Base-by-base conservation (phyloP, 1,284 basidiomycete genomes). In the Ustilago esculenta region DNA sequence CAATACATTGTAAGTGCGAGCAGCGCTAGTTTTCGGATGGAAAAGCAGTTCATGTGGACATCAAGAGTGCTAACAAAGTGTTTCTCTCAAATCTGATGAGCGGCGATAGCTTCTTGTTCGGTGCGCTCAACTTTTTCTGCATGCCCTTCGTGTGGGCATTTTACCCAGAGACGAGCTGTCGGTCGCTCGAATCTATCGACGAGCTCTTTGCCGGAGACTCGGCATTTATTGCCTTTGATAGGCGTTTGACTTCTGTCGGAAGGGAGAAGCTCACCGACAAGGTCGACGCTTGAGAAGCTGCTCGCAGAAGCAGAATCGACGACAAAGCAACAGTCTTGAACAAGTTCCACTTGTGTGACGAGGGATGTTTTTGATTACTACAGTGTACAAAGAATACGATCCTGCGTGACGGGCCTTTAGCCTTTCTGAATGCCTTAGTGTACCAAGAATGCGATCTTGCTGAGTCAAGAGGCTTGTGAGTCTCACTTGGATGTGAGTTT, bases 1-100 rank as follows among this genome's bases (percentile, higher is more conserved):
- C 40, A 64, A 64, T 25, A 64, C 60, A 0, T 64, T 64, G 58
- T 61, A 54, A 61, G 58, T 54, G n/a, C n/a, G n/a, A n/a, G n/a
- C n/a, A n/a, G n/a, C n/a, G n/a, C n/a, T n/a, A n/a, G n/a, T n/a
- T n/a, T n/a, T n/a, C n/a, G n/a, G n/a, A n/a, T n/a, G n/a, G n/a
- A n/a, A n/a, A n/a, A n/a, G n/a, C n/a, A n/a, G n/a, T n/a, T n/a
- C n/a, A n/a, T n/a, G n/a, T n/a, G n/a, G n/a, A n/a, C n/a, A n/a
- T n/a, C n/a, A n/a, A n/a, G n/a, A n/a, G n/a, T n/a, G n/a, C n/a
- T n/a, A n/a, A n/a, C n/a, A n/a, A n/a, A n/a, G n/a, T n/a, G n/a
- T n/a, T n/a, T n/a, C n/a, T n/a, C n/a, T n/a, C n/a, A n/a, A n/a
- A n/a, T n/a, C n/a, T n/a, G n/a, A n/a, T n/a, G n/a, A n/a, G n/a